Base-by-base conservation (phyloP, 768 basidiomycete species). In the Coprinopsis marcescibilis region DNA sequence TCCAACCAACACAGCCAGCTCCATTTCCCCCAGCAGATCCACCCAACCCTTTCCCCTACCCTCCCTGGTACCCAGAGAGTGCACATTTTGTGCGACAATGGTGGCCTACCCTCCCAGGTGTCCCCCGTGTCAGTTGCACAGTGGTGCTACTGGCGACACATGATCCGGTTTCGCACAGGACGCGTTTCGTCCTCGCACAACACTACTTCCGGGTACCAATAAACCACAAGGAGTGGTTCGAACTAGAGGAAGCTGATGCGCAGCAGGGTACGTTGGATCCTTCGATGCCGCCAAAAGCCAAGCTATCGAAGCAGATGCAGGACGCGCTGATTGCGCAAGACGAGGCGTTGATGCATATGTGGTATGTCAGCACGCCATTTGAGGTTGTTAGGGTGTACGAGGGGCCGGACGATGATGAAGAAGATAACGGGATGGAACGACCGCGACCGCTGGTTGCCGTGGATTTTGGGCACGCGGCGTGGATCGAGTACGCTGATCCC, bases 381-480 rank as follows among this genome's bases (percentile, higher is more conserved):
- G 83, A 85, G 57, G 78, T 85, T 17, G 81, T 83, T 13, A 80
- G 81, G 50, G 77, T 84, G 15, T 63, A 72, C 41, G 83, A 84
- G 50, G 65, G 63, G 11, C 56, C 60, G 11, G 70, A 69, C 13
- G 73, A 73, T 13, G 64, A 64, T 21, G 70, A 65, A 1, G 70
- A 65, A 1, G 60, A 56, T 0, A 55, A 51, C 2, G 50, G 57
- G 46, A 30, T 29, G 21, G 79, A 78, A 24, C 69, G 80, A 3
- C 80, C 80, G 15, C 70, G 84, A 2, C 84, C 84, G 19, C 70
- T 87, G 12, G 78, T 87, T n/a, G 85, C 85, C 0, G 83, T 92
- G 5, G 81, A 93, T 58, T 94, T 93, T 65, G 87, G 88, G 33
- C 89, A 91, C 56, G 85, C 90, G 14, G 83, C 89, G 27, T 86